A percentile compares a stretch with the other conserved stretches of the same genome.
These are phyloP conservation scores for Emmonsiellopsis sp. DNA, from an alignment of 2,329 filamentous ascomycete species.

Conservation along the genomic window DNA sequence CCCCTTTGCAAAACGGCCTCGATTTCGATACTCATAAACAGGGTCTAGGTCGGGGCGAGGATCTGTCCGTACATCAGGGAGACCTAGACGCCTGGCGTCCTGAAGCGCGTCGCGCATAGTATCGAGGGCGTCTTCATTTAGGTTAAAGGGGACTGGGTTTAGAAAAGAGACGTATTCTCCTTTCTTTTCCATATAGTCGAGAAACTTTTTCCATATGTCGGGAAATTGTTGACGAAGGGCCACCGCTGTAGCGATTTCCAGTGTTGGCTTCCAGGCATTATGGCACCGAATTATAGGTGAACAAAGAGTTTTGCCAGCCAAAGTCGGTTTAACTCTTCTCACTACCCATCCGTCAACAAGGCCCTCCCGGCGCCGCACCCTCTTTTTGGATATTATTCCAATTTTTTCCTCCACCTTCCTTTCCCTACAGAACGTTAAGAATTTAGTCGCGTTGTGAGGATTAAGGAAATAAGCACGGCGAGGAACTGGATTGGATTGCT, in stretches of 20 bases:
- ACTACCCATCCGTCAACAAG: background rate
- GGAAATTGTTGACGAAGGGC: background rate
- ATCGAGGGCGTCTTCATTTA: constrained; percentile 2
- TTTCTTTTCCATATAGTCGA: background rate
- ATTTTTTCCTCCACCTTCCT: background rate
- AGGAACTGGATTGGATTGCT: background rate
- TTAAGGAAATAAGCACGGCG: too few species aligned
- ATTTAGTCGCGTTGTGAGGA: background rate
- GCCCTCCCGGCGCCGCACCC: too few species aligned
- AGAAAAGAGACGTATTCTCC: background rate
- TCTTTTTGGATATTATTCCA: background rate
- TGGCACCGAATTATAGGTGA: background rate
- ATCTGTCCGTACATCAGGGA: background rate
- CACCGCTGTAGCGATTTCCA: background rate
- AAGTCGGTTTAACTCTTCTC: background rate
- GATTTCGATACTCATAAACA: background rate
- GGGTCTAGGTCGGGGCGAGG: background rate
- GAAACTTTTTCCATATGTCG: background rate
- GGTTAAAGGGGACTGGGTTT: background rate
- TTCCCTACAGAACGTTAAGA: background rate
- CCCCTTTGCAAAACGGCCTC: too few species aligned
- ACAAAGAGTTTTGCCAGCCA: too few species aligned
- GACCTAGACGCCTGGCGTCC: constrained; percentile 10
- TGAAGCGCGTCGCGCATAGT: constrained; percentile 10
- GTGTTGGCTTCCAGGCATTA: background rate